Evolutionary conservation across 345 rosid species (phyloP), one percentile per base, ranked within the genome.

Genomic region (Tarenaya hassleriana): DNA sequence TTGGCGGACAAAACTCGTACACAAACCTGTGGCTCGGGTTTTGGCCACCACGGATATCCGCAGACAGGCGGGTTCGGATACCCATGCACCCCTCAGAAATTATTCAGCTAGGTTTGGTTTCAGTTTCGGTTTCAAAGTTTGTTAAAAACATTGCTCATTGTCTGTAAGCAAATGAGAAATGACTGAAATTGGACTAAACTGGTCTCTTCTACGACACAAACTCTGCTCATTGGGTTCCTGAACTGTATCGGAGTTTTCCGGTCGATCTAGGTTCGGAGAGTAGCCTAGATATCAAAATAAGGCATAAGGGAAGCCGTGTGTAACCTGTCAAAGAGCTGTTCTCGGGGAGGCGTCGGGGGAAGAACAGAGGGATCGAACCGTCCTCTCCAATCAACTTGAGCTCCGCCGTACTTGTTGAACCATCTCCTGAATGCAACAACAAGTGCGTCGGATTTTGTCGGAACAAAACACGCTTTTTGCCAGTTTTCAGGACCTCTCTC

Each of bases 391-490:
- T 83, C 77, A 13, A 90, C 64, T 40, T 77, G 75, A 56, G 88
- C 71, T 1, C 71, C 82, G 1, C 81, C 69, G 57, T 79, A 79
- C 59, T 75, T 90, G 61, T 73, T 83, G 45, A 79, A 60, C 95
- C 97, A 90, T 62, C 75, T 79, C 60, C 95, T 77, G 72, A 80
- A 86, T 24, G 80, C 73, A 47, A 86, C 79, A 41, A 90, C 85
- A 13, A 71, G 73, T 5, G 78, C 84, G 62, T 86, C 95, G 7
- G 97, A 71, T 50, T 81, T 75, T 14, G 91, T 86, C 21, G 95
- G 95, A 55, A 83, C 66, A 47, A 79, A 90, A 67, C 95, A 86
- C 45, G 82, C 78, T 50, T 83, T 86, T 50, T 78, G 91, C 95
- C 95, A 90, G 62, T 86, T 86, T n/a, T 75, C 58, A 44, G 73